These are phyloP conservation scores for Reticulascus tulasneorum DNA, from an alignment of 2,329 filamentous ascomycete species.

Conservation along the genomic window DNA sequence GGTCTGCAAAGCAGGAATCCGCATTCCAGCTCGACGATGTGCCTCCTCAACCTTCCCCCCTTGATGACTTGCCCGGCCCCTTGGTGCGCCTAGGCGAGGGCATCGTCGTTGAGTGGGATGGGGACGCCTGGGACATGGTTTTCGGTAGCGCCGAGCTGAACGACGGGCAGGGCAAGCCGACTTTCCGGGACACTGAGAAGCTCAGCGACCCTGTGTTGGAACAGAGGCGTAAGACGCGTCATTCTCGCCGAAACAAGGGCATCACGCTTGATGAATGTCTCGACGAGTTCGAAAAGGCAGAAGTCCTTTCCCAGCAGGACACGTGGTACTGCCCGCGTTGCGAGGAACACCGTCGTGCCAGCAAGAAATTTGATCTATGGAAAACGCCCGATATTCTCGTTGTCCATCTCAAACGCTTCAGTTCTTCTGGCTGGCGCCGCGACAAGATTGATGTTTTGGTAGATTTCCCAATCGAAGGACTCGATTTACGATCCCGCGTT, in stretches of 20 bases:
- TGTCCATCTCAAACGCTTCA: constrained; percentile 94
- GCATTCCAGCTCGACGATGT: constrained; percentile 23
- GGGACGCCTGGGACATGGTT: constrained; percentile 64
- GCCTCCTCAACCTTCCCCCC: constrained; percentile 13
- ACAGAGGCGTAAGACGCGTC: constrained; percentile 59
- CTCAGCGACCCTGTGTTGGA: constrained; percentile 62
- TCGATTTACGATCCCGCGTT: constrained; percentile 78
- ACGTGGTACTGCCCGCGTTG: constrained; percentile 97
- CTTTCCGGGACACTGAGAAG: constrained; percentile 49
- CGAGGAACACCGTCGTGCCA: constrained; percentile 87
- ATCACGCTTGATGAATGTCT: constrained; percentile 87
- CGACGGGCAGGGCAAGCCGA: constrained; percentile 55
- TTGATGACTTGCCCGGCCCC: constrained; percentile 40
- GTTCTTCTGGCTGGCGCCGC: constrained; percentile 72
- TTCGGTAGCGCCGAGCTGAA: constrained; percentile 51
- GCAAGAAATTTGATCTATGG: constrained; percentile 97
- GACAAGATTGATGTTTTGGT: constrained; percentile 91
- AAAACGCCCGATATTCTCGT: constrained; percentile 93
- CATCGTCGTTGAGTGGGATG: constrained; percentile 81
- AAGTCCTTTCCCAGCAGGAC: constrained; percentile 90
- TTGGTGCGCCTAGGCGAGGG: constrained; percentile 78
- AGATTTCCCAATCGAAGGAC: constrained; percentile 83
- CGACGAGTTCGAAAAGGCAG: constrained; percentile 89
- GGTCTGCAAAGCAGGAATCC: constrained; percentile 30
- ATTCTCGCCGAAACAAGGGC: constrained; percentile 53